Evolutionary conservation across 352 stramenopile species (phyloP), one percentile per base, ranked within the genome.

Genomic region (Blastocystis sp.): DNA sequence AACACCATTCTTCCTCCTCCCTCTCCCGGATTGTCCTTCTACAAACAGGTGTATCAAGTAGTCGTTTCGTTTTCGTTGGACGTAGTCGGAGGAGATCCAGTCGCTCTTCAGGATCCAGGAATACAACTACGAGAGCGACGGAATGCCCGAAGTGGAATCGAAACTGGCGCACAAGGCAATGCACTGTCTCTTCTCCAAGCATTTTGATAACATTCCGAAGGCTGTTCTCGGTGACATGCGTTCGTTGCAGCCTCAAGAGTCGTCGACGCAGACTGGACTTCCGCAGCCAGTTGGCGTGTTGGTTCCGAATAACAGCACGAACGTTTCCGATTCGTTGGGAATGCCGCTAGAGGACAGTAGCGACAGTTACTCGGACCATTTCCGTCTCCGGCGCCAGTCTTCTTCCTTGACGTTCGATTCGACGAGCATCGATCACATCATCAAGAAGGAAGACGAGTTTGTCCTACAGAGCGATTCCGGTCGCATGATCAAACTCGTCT

Each of bases 361-460:
- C 27, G 63, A 75, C 9, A 40, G 24, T 24, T 56, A 29, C 11
- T 51, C 67, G 4, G 46, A 46, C 21, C 67, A 42, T 16, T 61
- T 78, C 1, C 38, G 32, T 11, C 42, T 78, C 0, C 40, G 46
- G 3, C 18, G 69, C 2, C 69, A 81, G 46, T 81, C 69, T 6
- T 81, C 69, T n/a, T 63, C 69, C 21, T 24, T 81, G 48, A 21
- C 63, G n/a, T 61, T 81, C 11, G 69, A 81, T 38, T 11, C 69
- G 8, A 48, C 24, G 9, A 44, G 63, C 29, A 64, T 81, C 27
- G 69, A 81, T 40, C 61, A 81, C 18, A 21, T 81, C 40, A 61
- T 81, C n/a, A 16, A 40, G 67, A 40, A 78, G 69, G 27, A 81
- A 51, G 48, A 64, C n/a, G 48, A 81, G 34, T 27, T 81, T 40